These are phyloP conservation scores for Pluteus cervinus DNA, from an alignment of 768 basidiomycete genomes.

Conservation along the genomic window DNA sequence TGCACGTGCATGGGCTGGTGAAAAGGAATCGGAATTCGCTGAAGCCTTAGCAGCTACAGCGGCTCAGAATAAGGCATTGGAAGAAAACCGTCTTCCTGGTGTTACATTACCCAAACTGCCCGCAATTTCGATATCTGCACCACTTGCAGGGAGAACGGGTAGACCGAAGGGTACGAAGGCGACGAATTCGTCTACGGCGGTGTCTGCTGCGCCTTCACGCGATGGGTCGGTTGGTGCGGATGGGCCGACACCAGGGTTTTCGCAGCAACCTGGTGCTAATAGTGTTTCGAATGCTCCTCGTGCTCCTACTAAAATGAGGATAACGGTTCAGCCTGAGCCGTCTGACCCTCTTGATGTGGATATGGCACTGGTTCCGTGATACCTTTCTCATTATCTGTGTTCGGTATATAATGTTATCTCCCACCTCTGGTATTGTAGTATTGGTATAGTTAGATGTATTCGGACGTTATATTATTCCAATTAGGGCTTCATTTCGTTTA, in stretches of 20 bases:
- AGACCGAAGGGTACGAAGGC: conserved; percentile 37
- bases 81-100: conserved; percentile 20
- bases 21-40: conserved; percentile 68
- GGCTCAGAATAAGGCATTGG: conserved; percentile 22
- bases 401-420: too few species aligned
- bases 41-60: conserved; percentile 23
- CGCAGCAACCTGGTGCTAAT: too few species aligned
- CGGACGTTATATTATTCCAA: too few species aligned
- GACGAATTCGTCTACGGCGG: conserved; percentile 19
- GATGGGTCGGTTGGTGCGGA: conserved; percentile 50
- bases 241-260: conserved; percentile 17
- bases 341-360: too few species aligned
- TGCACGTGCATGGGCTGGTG: conserved; percentile 75
- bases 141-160: conserved; percentile 32
- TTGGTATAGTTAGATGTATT: background rate
- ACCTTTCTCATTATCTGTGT: too few species aligned
- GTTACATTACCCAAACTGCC: conserved; percentile 32
- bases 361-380: too few species aligned
- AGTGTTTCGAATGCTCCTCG: conserved; percentile 33
- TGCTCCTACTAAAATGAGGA: conserved; percentile 64
- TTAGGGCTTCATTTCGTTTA: too few species aligned
- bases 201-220: conserved; percentile 52
- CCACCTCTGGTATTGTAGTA: too few species aligned
- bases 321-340: conserved; percentile 13
- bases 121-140: conserved; percentile 39